phyloP scores from a whole-genome alignment of 441 rosid genomes.

The Adansonia gregorii region DNA sequence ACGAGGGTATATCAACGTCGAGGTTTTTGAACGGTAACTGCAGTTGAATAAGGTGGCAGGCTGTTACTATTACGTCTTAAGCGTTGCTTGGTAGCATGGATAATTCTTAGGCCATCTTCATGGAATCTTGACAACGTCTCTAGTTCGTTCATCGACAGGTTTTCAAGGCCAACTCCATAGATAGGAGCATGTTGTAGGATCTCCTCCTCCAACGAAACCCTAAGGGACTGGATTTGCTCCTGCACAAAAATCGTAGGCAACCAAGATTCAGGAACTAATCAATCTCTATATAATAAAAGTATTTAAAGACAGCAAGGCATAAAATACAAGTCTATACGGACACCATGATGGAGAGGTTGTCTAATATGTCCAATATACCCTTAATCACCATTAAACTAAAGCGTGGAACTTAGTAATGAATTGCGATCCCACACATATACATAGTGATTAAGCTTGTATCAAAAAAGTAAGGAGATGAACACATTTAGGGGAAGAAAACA shows the following conservation, averaged over 20 bases:
- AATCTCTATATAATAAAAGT: background rate
- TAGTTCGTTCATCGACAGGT: slow-evolving; percentile 4
- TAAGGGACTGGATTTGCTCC: slow-evolving; percentile 78
- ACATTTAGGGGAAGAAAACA: background rate
- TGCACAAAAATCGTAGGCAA: slow-evolving; percentile 39
- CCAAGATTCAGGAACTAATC: background rate
- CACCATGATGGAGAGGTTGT: slow-evolving; percentile 12
- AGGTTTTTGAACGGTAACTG: no score
- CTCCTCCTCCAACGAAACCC: slow-evolving; percentile 78
- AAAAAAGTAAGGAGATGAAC: background rate
- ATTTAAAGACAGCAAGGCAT: background rate
- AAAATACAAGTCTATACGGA: background rate
- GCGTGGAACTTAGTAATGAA: background rate
- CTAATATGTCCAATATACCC: background rate
- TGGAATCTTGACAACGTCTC: background rate
- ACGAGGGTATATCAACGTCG: no score
- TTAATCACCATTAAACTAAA: background rate
- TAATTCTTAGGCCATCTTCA: background rate
- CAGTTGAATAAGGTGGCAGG: no score
- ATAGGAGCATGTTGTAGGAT: slow-evolving; percentile 24
- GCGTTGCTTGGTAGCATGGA: background rate
- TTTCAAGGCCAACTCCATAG: background rate
- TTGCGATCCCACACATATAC: background rate
- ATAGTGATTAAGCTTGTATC: background rate
- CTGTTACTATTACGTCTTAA: no score